Percentiles rank a stretch among this genome's conserved stretches.
Evolutionary conservation across 176 grass and related monocot genomes (phyloP).

Genomic region (Pontederia crassipes): DNA sequence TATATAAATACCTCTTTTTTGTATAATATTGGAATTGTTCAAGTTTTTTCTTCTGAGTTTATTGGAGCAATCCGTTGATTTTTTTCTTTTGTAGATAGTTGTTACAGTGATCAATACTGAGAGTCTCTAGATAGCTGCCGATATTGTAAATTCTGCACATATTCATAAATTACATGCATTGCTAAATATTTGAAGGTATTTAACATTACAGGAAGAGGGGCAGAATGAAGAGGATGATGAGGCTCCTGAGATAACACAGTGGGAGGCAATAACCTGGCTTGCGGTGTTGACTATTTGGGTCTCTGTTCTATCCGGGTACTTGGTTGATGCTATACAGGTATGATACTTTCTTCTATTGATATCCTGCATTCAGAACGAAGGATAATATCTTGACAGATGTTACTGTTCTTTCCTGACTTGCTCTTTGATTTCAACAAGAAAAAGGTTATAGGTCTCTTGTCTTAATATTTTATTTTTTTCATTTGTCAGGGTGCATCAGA

Average conservation of each 20-base stretch:
- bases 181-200: no score
- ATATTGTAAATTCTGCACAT: not conserved
- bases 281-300: constrained; percentile 90
- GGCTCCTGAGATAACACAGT: constrained; percentile 61
- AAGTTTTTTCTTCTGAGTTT: no score
- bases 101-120: no score
- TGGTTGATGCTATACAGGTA: constrained; percentile 98
- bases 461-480: constrained; percentile 20
- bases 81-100: no score
- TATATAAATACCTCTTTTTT: no score
- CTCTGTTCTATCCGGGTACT: constrained; percentile 86
- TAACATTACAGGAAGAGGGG: constrained; percentile 43
- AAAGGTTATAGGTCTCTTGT: not conserved
- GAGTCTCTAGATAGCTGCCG: not conserved
- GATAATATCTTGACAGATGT: constrained; percentile 11
- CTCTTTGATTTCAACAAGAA: not conserved
- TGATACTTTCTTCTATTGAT: not conserved
- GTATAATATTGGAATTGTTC: no score
- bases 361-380: not conserved
- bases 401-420: not conserved
- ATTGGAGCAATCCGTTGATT: no score
- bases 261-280: constrained; percentile 78
- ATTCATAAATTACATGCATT: no score
- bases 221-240: constrained; percentile 43
- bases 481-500: constrained; percentile 81